phyloP scores from a whole-genome alignment of 805 yeast species.

The Candida ascalaphidarum region DNA sequence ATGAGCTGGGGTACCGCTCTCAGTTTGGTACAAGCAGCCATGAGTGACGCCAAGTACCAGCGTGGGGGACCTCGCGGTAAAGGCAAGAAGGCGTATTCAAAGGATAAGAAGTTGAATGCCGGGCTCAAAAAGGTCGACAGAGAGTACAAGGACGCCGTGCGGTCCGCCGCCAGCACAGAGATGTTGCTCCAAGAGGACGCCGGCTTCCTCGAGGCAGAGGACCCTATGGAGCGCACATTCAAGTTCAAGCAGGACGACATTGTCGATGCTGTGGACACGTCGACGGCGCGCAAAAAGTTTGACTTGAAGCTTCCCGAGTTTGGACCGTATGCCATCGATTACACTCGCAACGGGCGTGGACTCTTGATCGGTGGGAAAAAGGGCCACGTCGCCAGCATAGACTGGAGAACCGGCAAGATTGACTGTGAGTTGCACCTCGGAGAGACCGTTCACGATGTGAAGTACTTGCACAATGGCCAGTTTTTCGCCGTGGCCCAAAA shows the following conservation, averaged over 20 bases:
- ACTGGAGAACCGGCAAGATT: constrained; percentile 84
- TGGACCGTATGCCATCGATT: constrained; percentile 83
- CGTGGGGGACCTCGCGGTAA: constrained; percentile 3
- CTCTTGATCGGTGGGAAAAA: constrained; percentile 78
- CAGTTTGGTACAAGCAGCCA: no score
- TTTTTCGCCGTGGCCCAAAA: constrained; percentile 96
- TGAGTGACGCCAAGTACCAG: no score
- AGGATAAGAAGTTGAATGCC: constrained; percentile 55
- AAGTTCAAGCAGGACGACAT: constrained; percentile 80
- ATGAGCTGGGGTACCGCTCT: no score
- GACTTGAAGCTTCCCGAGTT: constrained; percentile 64
- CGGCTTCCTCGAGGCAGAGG: constrained; percentile 88
- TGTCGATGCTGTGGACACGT: constrained; percentile 61
- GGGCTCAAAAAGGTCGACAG: constrained; percentile 61
- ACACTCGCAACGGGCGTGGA: constrained; percentile 81
- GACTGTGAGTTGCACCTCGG: constrained; percentile 76
- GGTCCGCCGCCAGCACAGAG: constrained; percentile 81
- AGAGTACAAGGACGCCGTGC: constrained; percentile 70
- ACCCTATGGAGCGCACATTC: constrained; percentile 82
- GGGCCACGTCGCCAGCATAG: constrained; percentile 94
- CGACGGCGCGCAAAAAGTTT: constrained; percentile 69
- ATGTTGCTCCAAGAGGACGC: constrained; percentile 73
- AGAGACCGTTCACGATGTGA: constrained; percentile 87
- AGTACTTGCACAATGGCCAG: constrained; percentile 86
- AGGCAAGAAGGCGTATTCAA: constrained; percentile 8